Conservation (phyloP, 331 rosid species). For the Pyracantha coccinea region DNA sequence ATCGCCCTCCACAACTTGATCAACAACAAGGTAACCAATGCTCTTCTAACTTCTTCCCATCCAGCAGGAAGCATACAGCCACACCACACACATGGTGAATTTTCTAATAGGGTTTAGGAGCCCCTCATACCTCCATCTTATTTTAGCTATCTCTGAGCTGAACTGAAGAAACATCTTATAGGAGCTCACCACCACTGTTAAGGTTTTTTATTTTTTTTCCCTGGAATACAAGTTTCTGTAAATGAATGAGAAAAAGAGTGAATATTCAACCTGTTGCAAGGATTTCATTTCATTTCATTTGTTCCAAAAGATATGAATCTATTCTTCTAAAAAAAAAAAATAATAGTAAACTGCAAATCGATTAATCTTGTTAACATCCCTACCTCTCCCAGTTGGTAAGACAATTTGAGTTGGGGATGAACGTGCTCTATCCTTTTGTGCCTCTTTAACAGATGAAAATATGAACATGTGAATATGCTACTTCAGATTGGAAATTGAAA, state of each 20-base stretch:
- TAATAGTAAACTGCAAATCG: background rate
- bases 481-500: background rate
- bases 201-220: background rate
- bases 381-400: background rate
- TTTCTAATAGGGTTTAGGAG: background rate
- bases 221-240: background rate
- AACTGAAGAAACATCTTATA: background rate
- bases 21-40: constrained; percentile 62
- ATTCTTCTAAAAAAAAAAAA: background rate
- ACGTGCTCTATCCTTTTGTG: background rate
- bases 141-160: background rate
- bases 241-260: background rate
- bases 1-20: constrained; percentile 91
- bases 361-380: background rate
- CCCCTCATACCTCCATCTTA: background rate
- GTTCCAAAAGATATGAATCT: background rate
- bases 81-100: background rate
- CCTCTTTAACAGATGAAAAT: background rate
- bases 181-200: background rate
- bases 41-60: background rate
- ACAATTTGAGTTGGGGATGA: background rate
- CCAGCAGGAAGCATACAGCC: background rate
- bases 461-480: background rate
- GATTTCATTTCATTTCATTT: no score
- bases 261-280: background rate